These are phyloP conservation scores for Corylus americana DNA, from an alignment of 306 rosid species.

Conservation along the genomic window DNA sequence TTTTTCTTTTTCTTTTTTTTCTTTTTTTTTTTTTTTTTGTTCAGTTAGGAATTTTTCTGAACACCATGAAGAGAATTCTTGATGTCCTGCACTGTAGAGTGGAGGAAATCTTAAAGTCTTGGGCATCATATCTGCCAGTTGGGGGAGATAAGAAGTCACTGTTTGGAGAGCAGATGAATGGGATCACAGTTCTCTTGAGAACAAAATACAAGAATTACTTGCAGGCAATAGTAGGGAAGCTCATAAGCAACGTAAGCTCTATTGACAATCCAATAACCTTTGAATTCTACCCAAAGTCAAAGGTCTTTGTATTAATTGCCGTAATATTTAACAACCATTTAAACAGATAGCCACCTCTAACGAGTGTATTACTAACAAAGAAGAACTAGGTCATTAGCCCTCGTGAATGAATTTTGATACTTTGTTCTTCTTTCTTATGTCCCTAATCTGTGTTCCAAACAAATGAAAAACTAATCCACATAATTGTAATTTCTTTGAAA, in stretches of 20 bases:
- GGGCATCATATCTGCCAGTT: constrained; percentile 83
- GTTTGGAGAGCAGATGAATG: constrained; percentile 93
- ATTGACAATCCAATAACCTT: neutral
- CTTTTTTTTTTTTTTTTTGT: constrained; percentile 16
- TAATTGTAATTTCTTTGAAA: neutral
- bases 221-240: constrained; percentile 92
- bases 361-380: neutral
- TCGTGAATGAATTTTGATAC: neutral
- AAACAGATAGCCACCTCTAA: constrained; percentile 4
- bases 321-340: neutral
- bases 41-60: constrained; percentile 86
- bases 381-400: neutral
- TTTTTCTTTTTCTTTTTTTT: constrained; percentile 19
- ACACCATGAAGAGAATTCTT: constrained; percentile 91
- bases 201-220: constrained; percentile 90
- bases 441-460: neutral
- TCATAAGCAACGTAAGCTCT: constrained; percentile 75
- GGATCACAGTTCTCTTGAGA: constrained; percentile 79
- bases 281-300: constrained; percentile 5
- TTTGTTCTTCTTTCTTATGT: neutral
- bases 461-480: constrained; percentile 1
- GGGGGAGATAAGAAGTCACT: constrained; percentile 74
- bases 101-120: constrained; percentile 85
- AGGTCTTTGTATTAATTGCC: constrained; percentile 1
- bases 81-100: constrained; percentile 90